Evolutionary conservation across 441 rosid genomes (phyloP).

Genomic region (Adansonia rubrostipa): DNA sequence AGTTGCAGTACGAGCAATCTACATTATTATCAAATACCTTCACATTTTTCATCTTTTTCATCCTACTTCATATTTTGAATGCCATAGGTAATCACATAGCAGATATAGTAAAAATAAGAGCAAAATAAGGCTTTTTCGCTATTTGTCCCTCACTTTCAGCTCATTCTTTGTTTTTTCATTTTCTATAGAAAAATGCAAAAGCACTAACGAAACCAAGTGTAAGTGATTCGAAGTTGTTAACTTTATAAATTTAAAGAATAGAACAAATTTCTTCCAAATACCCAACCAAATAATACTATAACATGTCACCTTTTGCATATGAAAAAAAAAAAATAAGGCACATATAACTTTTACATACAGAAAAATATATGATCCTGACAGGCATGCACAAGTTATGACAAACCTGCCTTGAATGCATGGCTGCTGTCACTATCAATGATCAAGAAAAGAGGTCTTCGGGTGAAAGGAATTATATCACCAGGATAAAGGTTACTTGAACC

Average conservation of each 20-base stretch:
- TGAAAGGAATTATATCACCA: slow-evolving; percentile 92
- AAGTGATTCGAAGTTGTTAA: background rate
- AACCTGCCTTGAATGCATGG: slow-evolving; percentile 99
- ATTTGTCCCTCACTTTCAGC: no score
- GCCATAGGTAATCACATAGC: background rate
- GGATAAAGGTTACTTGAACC: slow-evolving; percentile 80
- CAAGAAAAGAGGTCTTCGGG: slow-evolving; percentile 88
- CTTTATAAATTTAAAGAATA: background rate
- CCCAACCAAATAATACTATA: slow-evolving; percentile 9
- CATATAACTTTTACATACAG: background rate
- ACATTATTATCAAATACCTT: background rate
- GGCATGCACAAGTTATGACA: slow-evolving; percentile 72
- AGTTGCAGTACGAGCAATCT: background rate
- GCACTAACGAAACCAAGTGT: no score
- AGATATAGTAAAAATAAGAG: background rate
- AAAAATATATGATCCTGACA: slow-evolving; percentile 18
- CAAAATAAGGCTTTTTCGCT: background rate
- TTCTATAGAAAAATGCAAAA: no score
- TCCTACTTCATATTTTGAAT: background rate
- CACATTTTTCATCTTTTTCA: background rate
- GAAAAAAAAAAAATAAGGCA: background rate
- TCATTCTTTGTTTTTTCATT: no score
- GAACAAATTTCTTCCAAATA: slow-evolving; percentile 8
- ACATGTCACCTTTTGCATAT: background rate
- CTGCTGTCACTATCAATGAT: slow-evolving; percentile 92